Base-by-base conservation (phyloP, 805 yeast species). In the Myxozyma udenii region DNA sequence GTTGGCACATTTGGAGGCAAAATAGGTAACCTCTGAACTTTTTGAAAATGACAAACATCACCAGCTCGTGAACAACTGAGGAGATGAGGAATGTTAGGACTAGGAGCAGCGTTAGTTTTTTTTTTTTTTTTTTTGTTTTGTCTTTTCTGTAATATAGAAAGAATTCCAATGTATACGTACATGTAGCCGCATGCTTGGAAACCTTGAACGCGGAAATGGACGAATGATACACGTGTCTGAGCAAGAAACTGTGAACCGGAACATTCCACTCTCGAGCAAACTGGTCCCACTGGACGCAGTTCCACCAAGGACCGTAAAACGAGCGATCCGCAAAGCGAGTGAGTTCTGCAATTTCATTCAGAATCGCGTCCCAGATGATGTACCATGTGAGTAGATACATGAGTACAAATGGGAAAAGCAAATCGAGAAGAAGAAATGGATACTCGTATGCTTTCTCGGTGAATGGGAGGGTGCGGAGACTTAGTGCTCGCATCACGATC, bases 281-380 rank as follows among this genome's bases (percentile, higher is more conserved):
- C 65, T 90, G 90, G 51, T 86, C 86, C 96, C 97, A 93, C 38
- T 87, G 85, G 18, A 84, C 80, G 55, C 95, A 86, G 62, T 90
- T 87, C 98, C 99, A 93, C 98, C 98, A 95, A 40, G 88, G 86
- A 2, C 95, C 91, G 65, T 95, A 93, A 68, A 93, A 93, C 60
- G 85, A 85, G 45, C 98, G 79, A 66, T 93, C 97, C 3, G 87
- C 96, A 70, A 83, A 95, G 46, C 76, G 65, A 14, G 95, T 83
- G 35, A 91, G 72, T 66, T 93, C 98, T 0, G 96, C 98, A 61
- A 95, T 78, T 22, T 85, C 84, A 64, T 90, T 91, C 61, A 90
- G 73, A 45, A 91, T 91, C 4, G 91, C 84, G 63, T 93, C 98
- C 98, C 98, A 95, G 56, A 95, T 93, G 55, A 93, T 72, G 66